These are phyloP conservation scores for Meredithiella fracta DNA, from an alignment of 2,329 filamentous ascomycete species.

Conservation along the genomic window DNA sequence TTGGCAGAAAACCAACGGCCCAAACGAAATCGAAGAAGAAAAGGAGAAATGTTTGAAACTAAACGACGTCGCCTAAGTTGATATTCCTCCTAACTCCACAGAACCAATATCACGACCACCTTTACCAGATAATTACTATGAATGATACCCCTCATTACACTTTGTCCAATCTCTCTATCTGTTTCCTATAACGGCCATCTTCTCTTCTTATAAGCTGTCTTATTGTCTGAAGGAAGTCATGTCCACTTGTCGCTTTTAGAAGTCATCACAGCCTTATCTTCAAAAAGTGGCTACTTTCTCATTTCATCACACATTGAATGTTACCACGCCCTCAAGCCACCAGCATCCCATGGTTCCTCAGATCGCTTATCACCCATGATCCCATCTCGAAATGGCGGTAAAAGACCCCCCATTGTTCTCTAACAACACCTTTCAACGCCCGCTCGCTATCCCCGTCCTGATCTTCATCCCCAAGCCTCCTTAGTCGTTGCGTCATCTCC, in stretches of 20 bases:
- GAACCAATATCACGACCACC: background rate
- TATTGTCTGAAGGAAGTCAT: no score
- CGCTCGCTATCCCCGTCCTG: background rate
- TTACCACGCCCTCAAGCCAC: no score
- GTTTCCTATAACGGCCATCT: no score
- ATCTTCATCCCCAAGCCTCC: background rate
- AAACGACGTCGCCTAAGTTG: background rate
- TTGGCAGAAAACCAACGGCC: background rate
- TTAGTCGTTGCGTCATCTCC: slow-evolving; percentile 1
- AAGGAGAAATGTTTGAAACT: background rate
- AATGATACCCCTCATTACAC: background rate
- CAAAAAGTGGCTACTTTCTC: background rate
- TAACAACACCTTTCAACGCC: background rate
- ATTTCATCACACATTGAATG: no score
- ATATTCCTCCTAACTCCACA: background rate
- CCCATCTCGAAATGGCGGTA: background rate
- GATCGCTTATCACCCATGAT: background rate
- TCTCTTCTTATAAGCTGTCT: no score
- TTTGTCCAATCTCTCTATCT: no score
- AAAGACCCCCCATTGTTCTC: background rate
- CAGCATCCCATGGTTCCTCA: background rate
- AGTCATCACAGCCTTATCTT: background rate
- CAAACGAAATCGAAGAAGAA: background rate
- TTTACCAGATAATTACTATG: background rate
- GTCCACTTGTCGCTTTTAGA: no score